A percentile compares a stretch with the other conserved stretches of the same genome.
These are phyloP conservation scores for Malus hybrid DNA, from an alignment of 331 rosid genomes.

Conservation along the genomic window DNA sequence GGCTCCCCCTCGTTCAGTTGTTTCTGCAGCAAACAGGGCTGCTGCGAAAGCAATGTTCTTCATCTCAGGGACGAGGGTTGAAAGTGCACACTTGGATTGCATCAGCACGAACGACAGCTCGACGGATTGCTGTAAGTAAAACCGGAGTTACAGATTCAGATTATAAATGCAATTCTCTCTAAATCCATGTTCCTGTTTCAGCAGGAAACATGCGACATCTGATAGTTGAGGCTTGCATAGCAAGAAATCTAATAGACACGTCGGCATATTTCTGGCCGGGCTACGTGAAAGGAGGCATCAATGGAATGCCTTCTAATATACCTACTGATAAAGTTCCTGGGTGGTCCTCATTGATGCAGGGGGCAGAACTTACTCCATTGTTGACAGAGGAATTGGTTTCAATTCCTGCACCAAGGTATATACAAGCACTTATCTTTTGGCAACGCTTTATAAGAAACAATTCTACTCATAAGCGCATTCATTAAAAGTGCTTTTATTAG, in stretches of 20 bases:
- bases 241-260: conserved; percentile 20
- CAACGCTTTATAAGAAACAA: no score
- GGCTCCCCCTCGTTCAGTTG: conserved; percentile 9
- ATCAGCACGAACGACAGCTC: neutral
- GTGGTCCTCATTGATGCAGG: conserved; percentile 14
- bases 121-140: conserved; percentile 5
- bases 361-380: neutral
- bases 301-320: neutral
- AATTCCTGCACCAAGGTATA: conserved; percentile 18
- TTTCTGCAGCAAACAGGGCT: conserved; percentile 10
- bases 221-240: conserved; percentile 18
- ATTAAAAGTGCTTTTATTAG: no score
- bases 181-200: neutral
- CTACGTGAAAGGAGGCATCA: conserved; percentile 6
- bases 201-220: conserved; percentile 23
- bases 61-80: conserved; percentile 11
- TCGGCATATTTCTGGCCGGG: conserved; percentile 22
- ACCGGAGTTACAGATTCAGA: neutral
- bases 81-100: neutral
- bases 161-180: neutral
- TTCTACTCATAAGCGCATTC: no score
- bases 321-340: neutral
- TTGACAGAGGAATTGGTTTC: conserved; percentile 9
- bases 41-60: conserved; percentile 15
- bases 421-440: no score